Evolutionary conservation across 2,329 filamentous ascomycete genomes (phyloP).

Genomic region (Aspergillus sp.): DNA sequence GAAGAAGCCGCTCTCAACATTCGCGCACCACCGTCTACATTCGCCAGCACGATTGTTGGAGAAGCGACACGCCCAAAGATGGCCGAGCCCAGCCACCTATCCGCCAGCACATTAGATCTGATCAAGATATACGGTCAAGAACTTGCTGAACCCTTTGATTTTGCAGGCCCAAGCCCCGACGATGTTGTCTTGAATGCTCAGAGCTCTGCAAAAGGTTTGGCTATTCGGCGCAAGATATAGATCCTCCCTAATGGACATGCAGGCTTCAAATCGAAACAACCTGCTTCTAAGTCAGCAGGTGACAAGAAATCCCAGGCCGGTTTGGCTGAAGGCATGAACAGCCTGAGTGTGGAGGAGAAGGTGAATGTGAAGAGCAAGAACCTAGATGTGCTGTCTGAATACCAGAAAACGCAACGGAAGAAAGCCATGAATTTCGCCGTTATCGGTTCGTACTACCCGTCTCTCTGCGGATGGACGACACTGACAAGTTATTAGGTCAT

Average conservation of each 20-base stretch:
- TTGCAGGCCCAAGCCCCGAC: conserved; percentile 86
- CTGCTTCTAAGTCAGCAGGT: conserved; percentile 40
- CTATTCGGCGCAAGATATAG: conserved; percentile 42
- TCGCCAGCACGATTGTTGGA: conserved; percentile 50
- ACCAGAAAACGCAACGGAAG: conserved; percentile 72
- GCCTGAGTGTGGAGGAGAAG: conserved; percentile 52
- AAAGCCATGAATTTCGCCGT: conserved; percentile 88
- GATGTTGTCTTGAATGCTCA: conserved; percentile 86
- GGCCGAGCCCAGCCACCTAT: conserved; percentile 38
- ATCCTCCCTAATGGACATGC: conserved; percentile 41
- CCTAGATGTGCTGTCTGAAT: conserved; percentile 80
- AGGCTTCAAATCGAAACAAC: conserved; percentile 49
- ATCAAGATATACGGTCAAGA: conserved; percentile 42
- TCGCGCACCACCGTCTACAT: conserved; percentile 52
- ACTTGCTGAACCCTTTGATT: conserved; percentile 56
- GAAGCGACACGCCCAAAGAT: conserved; percentile 24
- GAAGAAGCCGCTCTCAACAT: conserved; percentile 30
- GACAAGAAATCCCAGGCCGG: conserved; percentile 47
- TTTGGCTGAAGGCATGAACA: conserved; percentile 51
- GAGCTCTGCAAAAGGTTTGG: conserved; percentile 73
- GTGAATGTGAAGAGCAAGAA: conserved; percentile 69
- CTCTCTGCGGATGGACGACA: conserved; percentile 19
- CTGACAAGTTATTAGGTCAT: conserved; percentile 63
- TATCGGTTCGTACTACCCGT: conserved; percentile 65
- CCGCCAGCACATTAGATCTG: conserved; percentile 35